phyloP scores from a whole-genome alignment of 2,329 filamentous ascomycete species.

The Onygenales sp. region DNA sequence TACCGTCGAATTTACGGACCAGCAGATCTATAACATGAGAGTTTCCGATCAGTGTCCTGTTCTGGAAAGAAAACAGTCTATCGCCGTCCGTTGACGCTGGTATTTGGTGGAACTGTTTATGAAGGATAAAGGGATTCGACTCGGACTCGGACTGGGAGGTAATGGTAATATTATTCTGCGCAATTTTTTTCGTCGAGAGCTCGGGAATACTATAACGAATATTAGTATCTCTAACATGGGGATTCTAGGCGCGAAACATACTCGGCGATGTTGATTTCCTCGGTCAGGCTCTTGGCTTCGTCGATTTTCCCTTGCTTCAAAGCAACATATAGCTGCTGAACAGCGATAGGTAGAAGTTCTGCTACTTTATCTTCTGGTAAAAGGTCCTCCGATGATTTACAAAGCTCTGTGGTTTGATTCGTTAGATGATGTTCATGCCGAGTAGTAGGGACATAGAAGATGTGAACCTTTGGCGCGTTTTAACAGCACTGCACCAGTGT shows the following conservation, averaged over 20 bases:
- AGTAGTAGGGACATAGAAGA: neutral
- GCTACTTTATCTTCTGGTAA: constrained; percentile 49
- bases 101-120: constrained; percentile 46
- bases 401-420: constrained; percentile 37
- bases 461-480: constrained; percentile 46
- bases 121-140: constrained; percentile 48
- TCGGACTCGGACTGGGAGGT: constrained; percentile 32
- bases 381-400: constrained; percentile 50
- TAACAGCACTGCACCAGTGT: constrained; percentile 48
- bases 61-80: constrained; percentile 50
- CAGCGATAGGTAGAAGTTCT: constrained; percentile 51
- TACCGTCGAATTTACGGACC: constrained; percentile 50
- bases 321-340: constrained; percentile 54
- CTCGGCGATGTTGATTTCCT: constrained; percentile 43
- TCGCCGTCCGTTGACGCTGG: constrained; percentile 39
- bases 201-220: constrained; percentile 42
- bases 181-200: constrained; percentile 48
- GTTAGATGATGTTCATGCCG: constrained; percentile 1
- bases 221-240: neutral
- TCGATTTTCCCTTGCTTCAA: constrained; percentile 44
- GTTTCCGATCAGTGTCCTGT: constrained; percentile 44
- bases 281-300: constrained; percentile 45
- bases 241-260: constrained; percentile 24
- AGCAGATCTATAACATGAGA: constrained; percentile 48
- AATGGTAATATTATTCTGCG: constrained; percentile 49